Evolutionary conservation across 805 yeast genomes (phyloP).

Genomic region (Wickerhamiella occidentalis): DNA sequence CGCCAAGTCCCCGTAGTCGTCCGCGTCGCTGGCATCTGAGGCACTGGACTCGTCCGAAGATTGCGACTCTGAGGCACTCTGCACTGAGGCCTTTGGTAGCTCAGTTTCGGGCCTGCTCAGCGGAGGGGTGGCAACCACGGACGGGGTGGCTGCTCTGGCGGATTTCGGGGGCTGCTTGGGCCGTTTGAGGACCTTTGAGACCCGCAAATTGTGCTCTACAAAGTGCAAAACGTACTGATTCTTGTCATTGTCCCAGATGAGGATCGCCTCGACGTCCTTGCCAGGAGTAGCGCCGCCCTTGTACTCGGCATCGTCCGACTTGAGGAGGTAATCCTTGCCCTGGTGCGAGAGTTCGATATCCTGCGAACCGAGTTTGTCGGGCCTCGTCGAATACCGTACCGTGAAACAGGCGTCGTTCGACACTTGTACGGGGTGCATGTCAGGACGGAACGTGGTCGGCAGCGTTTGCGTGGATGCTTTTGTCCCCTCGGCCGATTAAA

Average conservation of each 20-base stretch:
- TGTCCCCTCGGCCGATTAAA: too few relatives aligned
- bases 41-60: not conserved
- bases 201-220: constrained; percentile 3
- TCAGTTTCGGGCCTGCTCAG: not conserved
- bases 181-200: not conserved
- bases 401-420: constrained; percentile 7
- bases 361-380: not conserved
- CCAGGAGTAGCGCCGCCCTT: not conserved
- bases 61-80: not conserved
- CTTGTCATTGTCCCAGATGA: constrained; percentile 2
- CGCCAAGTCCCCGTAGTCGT: constrained; percentile 9
- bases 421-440: constrained; percentile 6
- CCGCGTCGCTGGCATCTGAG: not conserved
- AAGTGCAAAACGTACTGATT: constrained; percentile 2
- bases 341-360: not conserved
- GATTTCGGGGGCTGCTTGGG: not conserved
- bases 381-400: constrained; percentile 8
- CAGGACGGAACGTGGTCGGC: constrained; percentile 2
- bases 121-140: constrained; percentile 2
- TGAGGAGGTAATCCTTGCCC: constrained; percentile 1
- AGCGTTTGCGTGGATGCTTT: not conserved
- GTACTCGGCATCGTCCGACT: not conserved
- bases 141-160: constrained; percentile 3
- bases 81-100: not conserved
- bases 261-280: constrained; percentile 10